phyloP scores from a whole-genome alignment of 1,284 basidiomycete species.

The Neotropicomus parvogracilis region DNA sequence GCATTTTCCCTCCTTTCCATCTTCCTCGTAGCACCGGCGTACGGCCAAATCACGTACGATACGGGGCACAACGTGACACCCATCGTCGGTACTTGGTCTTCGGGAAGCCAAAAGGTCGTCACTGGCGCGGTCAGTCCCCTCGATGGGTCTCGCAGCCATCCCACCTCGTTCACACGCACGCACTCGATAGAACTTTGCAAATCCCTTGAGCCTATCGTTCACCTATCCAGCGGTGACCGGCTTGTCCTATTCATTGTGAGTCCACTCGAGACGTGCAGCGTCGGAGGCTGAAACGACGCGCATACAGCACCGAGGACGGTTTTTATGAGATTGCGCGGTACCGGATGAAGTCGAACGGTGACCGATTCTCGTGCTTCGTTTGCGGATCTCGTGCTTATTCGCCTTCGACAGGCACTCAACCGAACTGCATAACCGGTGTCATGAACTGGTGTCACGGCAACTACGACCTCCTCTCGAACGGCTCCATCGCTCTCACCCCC shows the following conservation, averaged over 20 bases:
- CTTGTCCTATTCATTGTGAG: conserved; percentile 85
- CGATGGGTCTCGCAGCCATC: rapidly evolving
- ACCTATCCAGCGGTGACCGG: conserved; percentile 80
- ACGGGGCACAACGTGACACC: conserved; percentile 56
- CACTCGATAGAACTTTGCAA: conserved; percentile 67
- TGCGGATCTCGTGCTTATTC: conserved; percentile 2
- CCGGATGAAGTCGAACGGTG: conserved; percentile 80
- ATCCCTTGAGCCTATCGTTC: conserved; percentile 78
- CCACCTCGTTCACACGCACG: not conserved
- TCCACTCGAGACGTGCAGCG: conserved; percentile 15
- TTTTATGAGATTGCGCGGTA: conserved; percentile 88
- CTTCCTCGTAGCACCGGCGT: conserved; percentile 32
- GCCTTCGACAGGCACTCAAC: conserved; percentile 53
- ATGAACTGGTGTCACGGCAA: conserved; percentile 86
- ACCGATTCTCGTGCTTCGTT: not conserved
- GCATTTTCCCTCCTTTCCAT: conserved; percentile 20
- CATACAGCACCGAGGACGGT: conserved; percentile 58
- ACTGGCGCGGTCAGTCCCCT: conserved; percentile 63
- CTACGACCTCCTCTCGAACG: conserved; percentile 65
- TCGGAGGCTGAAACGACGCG: conserved; percentile 6
- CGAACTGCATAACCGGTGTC: conserved; percentile 79
- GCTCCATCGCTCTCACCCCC: conserved; percentile 70
- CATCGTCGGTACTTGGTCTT: conserved; percentile 81
- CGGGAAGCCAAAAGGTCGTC: conserved; percentile 68
- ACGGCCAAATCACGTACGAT: conserved; percentile 38